A percentile compares a stretch with the other conserved stretches of the same genome.
Conservation (phyloP, 1,284 basidiomycete species). For the Vanrija pseudolonga region DNA sequence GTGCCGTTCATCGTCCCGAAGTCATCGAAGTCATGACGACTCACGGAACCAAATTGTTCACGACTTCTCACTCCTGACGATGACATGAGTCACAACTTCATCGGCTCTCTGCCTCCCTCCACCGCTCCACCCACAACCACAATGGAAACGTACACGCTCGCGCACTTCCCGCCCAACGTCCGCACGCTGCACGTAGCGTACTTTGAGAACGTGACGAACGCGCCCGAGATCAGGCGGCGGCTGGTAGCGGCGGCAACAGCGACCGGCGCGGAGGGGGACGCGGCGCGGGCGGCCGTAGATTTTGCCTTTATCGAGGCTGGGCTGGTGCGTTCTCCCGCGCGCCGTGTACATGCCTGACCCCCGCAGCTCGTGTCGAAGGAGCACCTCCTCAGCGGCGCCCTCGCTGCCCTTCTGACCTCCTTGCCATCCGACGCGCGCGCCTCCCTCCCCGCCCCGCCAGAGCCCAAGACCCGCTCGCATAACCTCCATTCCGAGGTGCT, state of each 20-base stretch:
- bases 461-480: constrained; percentile 35
- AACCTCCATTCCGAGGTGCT: constrained; percentile 71
- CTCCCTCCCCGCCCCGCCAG: constrained; percentile 8
- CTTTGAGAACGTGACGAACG: constrained; percentile 65
- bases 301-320: constrained; percentile 82
- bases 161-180: constrained; percentile 36
- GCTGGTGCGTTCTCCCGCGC: constrained; percentile 49
- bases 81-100: too few relatives aligned
- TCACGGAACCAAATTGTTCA: too few relatives aligned
- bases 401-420: constrained; percentile 72
- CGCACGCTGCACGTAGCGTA: constrained; percentile 60
- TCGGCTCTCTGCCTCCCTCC: background rate
- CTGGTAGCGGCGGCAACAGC: constrained; percentile 66
- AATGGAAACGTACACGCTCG: constrained; percentile 51
- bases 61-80: too few relatives aligned
- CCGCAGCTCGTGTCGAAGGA: constrained; percentile 44
- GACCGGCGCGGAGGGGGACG: constrained; percentile 61
- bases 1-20: too few relatives aligned
- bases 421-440: constrained; percentile 14
- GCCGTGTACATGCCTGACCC: background rate
- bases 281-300: constrained; percentile 67
- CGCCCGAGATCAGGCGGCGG: constrained; percentile 58
- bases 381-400: constrained; percentile 75
- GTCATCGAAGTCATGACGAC: too few relatives aligned
- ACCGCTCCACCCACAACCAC: background rate